Percentiles rank a stretch among this genome's conserved stretches.
These are phyloP conservation scores for Colletotrichum magnum DNA, from an alignment of 2,329 filamentous ascomycete genomes.

Conservation along the genomic window DNA sequence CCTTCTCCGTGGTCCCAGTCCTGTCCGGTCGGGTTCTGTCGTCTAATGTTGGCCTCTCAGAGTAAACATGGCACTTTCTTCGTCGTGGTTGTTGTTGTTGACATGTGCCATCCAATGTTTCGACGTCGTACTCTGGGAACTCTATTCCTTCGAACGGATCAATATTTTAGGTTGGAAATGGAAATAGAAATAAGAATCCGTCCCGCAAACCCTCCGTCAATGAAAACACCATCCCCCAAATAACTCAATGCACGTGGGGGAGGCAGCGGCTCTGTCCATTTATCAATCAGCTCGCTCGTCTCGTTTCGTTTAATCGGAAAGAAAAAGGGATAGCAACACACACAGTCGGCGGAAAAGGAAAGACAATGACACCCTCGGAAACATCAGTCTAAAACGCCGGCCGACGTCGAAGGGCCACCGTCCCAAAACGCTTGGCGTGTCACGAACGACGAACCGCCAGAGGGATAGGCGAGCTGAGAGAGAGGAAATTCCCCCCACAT, in stretches of 20 bases:
- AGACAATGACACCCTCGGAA: neutral
- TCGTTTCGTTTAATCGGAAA: no score
- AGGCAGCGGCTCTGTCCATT: neutral
- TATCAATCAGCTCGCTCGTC: neutral
- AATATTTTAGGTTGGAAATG: no score
- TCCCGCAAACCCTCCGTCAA: neutral
- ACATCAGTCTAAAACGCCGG: slow-evolving; percentile 5
- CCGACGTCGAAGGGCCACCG: slow-evolving; percentile 4
- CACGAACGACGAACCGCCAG: slow-evolving; percentile 5
- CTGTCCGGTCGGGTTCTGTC: neutral
- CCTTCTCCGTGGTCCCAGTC: neutral
- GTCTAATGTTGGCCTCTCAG: neutral
- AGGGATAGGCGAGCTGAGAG: neutral
- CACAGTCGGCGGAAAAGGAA: neutral
- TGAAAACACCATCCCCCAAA: neutral
- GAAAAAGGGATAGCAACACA: no score
- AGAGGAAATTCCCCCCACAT: no score
- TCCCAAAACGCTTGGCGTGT: slow-evolving; percentile 19
- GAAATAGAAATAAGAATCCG: neutral
- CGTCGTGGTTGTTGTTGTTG: neutral
- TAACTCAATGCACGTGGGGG: neutral
- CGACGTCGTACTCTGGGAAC: neutral
- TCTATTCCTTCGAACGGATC: neutral
- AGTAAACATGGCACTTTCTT: neutral
- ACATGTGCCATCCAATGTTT: slow-evolving; percentile 18